Evolutionary conservation across 495 filamentous ascomycete species (phyloP).

Genomic region (Thermochaetoides thermophila): DNA sequence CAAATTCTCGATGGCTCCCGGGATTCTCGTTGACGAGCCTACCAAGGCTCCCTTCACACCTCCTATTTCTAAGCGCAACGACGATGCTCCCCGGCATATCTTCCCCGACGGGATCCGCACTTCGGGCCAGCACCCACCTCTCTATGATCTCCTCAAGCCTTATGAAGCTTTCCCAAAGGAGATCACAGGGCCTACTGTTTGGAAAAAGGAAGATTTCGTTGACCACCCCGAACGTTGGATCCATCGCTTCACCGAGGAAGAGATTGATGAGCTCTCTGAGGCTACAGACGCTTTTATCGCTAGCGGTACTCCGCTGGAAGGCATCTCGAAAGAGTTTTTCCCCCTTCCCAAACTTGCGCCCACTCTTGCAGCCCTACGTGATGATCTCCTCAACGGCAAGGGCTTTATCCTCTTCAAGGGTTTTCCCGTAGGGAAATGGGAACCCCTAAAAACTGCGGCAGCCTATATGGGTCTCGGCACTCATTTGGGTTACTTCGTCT

Average conservation of each 20-base stretch:
- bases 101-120: conserved; percentile 44
- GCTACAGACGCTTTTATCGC: conserved; percentile 56
- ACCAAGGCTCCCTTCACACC: neutral
- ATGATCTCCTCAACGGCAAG: conserved; percentile 67
- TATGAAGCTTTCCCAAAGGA: conserved; percentile 61
- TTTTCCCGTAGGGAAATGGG: conserved; percentile 63
- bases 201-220: conserved; percentile 58
- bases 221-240: conserved; percentile 65
- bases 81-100: conserved; percentile 15
- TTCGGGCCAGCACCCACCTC: conserved; percentile 66
- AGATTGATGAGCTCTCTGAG: conserved; percentile 52
- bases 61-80: conserved; percentile 7
- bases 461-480: conserved; percentile 87
- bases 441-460: conserved; percentile 62
- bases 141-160: conserved; percentile 47
- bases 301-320: conserved; percentile 47
- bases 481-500: conserved; percentile 71
- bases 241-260: conserved; percentile 48
- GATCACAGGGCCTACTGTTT: conserved; percentile 64
- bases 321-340: conserved; percentile 61
- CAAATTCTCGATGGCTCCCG: conserved; percentile 18
- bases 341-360: conserved; percentile 44
- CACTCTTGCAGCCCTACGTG: conserved; percentile 42
- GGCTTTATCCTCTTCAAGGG: conserved; percentile 85
- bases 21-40: conserved; percentile 17